Conservation (phyloP, 2,329 filamentous ascomycete species). For the Botrytis cinerea region DNA sequence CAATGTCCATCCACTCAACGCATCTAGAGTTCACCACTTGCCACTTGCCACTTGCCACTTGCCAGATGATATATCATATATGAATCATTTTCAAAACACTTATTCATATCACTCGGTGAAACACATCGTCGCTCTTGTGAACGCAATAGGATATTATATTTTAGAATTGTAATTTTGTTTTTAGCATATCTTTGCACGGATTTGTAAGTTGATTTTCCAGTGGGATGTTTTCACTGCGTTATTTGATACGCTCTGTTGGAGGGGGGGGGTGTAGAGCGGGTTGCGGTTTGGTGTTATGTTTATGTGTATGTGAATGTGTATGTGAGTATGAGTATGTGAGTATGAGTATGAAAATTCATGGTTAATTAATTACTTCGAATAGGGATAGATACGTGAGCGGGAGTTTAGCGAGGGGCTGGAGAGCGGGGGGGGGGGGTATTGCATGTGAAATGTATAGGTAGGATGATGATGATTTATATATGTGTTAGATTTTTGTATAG, state of each 20-base stretch:
- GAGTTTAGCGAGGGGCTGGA: background rate
- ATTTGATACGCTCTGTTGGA: too few relatives aligned
- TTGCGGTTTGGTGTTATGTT: too few relatives aligned
- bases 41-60: background rate
- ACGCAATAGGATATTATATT: background rate
- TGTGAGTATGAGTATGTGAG: too few relatives aligned
- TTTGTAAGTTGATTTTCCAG: too few relatives aligned
- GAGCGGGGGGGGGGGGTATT: accelerated
- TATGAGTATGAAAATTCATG: too few relatives aligned
- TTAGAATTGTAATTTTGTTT: too few relatives aligned
- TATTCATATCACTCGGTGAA: background rate
- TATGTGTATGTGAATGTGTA: too few relatives aligned
- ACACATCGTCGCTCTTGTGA: accelerated
- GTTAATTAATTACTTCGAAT: too few relatives aligned
- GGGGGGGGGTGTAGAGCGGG: too few relatives aligned
- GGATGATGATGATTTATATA: background rate
- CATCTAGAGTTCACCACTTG: background rate
- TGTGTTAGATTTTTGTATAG: background rate
- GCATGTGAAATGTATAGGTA: background rate
- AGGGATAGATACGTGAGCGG: background rate
- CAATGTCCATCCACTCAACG: background rate
- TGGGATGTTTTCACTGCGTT: too few relatives aligned
- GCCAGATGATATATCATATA: background rate
- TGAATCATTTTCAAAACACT: accelerated
- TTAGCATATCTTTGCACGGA: too few relatives aligned